Evolutionary conservation across 352 stramenopile species (phyloP), one percentile per base, ranked within the genome.

Genomic region (Phytophthora meadii): DNA sequence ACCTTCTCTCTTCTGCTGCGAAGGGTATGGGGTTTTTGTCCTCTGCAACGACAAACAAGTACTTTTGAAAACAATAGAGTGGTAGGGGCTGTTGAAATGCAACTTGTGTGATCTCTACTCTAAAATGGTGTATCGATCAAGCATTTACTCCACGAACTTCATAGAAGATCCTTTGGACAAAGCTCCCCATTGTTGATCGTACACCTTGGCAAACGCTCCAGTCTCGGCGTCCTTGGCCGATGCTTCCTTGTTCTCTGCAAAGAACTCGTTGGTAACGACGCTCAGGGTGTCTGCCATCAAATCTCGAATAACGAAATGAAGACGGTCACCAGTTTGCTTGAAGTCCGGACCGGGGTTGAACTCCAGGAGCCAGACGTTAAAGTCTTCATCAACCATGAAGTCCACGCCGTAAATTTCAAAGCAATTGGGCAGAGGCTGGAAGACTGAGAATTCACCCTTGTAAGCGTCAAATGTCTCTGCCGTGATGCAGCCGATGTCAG

Each of bases 11-110:
- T 24, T 89, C 82, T 8, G 84, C 84, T 15, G 88, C 86, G 36
- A 95, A 95, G 56, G 84, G 88, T 34, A 93, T 95, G 62, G 89
- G 82, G 32, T 92, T 90, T 41, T 53, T 94, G 30, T 94, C 87
- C 28, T 93, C 85, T 32, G 87, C 85, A 25, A 94, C 74, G 25
- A 76, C 40, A 17, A 77, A 69, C 54, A 88, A 72, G 47, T 90
- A 93, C 65, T 90, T 93, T 74, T 93, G 65, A 88, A 22, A 19
- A 22, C 15, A 60, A 64, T 55, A 56, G 39, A 62, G 54, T 36
- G 42, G 37, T 30, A 36, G 10, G 37, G 5, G 15, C 39, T 51
- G 47, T 40, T n/a, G 22, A 46, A 49, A 37, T 46, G 28, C n/a
- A 63, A 60, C n/a, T 62, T 69, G 40, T 46, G 54, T 60, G 50